Conservation (phyloP, 208 protist genomes). For the Acanthamoeba polyphaga region DNA sequence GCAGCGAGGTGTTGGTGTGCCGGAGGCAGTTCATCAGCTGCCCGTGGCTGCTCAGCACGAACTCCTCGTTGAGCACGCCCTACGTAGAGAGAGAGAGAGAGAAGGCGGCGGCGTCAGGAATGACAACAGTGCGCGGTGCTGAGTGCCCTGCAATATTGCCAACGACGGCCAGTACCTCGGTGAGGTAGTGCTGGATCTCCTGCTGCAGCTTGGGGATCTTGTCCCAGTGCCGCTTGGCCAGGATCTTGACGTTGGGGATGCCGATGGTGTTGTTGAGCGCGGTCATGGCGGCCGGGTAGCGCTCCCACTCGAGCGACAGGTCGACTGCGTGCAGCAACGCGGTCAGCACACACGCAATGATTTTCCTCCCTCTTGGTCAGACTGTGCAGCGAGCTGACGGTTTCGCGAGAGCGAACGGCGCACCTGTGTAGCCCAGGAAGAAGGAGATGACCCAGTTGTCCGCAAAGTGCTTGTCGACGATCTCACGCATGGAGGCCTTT, state of each 20-base stretch:
- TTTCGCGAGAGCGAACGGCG: slow-evolving; percentile 87
- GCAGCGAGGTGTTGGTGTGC: slow-evolving; percentile 95
- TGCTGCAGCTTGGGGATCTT: slow-evolving; percentile 85
- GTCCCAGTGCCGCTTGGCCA: slow-evolving; percentile 87
- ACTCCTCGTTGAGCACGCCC: slow-evolving; percentile 95
- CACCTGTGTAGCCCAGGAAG: slow-evolving; percentile 97
- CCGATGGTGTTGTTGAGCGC: slow-evolving; percentile 95
- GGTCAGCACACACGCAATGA: slow-evolving; percentile 15
- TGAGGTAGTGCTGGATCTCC: slow-evolving; percentile 84
- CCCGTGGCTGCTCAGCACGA: slow-evolving; percentile 95
- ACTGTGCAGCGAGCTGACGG: background rate
- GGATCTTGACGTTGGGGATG: slow-evolving; percentile 89
- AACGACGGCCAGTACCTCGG: slow-evolving; percentile 72
- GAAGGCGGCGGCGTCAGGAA: too few relatives aligned
- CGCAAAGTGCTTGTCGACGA: slow-evolving; percentile 98
- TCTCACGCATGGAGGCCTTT: slow-evolving; percentile 96
- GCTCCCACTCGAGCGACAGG: slow-evolving; percentile 93
- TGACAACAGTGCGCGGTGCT: too few relatives aligned
- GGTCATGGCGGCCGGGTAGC: slow-evolving; percentile 94
- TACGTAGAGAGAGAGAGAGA: slow-evolving; percentile 75
- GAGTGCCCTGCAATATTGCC: too few relatives aligned
- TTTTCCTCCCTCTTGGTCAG: too few relatives aligned
- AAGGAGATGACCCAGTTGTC: slow-evolving; percentile 99
- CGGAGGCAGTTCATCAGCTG: slow-evolving; percentile 93
- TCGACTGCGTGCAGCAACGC: slow-evolving; percentile 84